A percentile compares a stretch with the other conserved stretches of the same genome.
phyloP scores from a whole-genome alignment of 2,329 filamentous ascomycete species.

The Fusarium tupiense region DNA sequence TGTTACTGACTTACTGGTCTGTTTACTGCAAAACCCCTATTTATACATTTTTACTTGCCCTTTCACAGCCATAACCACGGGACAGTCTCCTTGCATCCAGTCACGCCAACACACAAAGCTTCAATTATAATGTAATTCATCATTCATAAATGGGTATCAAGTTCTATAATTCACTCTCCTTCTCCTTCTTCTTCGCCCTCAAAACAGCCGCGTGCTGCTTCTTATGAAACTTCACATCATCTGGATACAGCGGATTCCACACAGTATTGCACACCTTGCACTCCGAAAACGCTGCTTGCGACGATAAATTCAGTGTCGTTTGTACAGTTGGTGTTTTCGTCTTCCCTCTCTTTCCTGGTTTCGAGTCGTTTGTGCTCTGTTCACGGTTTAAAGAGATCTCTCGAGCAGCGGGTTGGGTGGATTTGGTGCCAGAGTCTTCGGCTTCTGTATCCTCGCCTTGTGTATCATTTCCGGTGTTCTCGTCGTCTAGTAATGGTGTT shows the following conservation, averaged over 20 bases:
- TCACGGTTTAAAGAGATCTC: conserved; percentile 6
- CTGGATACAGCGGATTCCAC: conserved; percentile 56
- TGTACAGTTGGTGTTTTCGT: conserved; percentile 47
- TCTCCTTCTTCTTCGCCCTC: conserved; percentile 40
- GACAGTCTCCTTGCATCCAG: not conserved
- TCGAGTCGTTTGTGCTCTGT: conserved; percentile 15
- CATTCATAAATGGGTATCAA: conserved; percentile 40
- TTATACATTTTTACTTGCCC: too few relatives aligned
- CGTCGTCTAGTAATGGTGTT: conserved; percentile 11
- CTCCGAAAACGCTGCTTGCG: conserved; percentile 54
- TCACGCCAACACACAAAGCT: too few relatives aligned
- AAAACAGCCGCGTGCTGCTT: conserved; percentile 52
- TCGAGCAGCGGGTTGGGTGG: not conserved
- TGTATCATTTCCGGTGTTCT: not conserved
- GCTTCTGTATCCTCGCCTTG: not conserved
- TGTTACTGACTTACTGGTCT: too few relatives aligned
- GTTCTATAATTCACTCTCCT: conserved; percentile 36
- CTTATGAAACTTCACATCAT: conserved; percentile 55
- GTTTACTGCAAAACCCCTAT: too few relatives aligned
- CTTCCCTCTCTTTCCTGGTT: conserved; percentile 31
- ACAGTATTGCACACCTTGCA: conserved; percentile 56
- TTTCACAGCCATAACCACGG: rapidly evolving
- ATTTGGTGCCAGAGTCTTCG: not conserved
- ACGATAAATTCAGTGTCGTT: conserved; percentile 57
- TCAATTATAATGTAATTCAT: conserved; percentile 8